Evolutionary conservation across 1,284 basidiomycete genomes (phyloP), one percentile per base, ranked within the genome.

Genomic region (Bjerkandera adusta): DNA sequence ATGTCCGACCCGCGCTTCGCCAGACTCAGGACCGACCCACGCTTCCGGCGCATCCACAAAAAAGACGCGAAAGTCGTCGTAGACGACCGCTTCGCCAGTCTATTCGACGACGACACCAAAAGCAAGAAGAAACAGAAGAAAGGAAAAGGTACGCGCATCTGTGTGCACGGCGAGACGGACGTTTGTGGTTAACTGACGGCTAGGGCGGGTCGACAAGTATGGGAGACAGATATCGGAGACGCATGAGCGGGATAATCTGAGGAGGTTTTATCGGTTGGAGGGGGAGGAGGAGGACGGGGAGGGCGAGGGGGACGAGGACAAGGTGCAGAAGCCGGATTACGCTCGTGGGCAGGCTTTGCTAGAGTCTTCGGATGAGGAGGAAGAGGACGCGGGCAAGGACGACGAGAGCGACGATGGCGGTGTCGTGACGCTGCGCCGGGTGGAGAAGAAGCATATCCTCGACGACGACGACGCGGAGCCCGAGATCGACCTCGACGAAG

Each of bases 61-160:
- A 83, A 88, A 39, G 74, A 83, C 45, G 73, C 83, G 56, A 97
- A 95, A 67, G 85, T 97, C 42, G 80, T 88, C 50, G 80, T 98
- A 32, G 96, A 99, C 65, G 87, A 96, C 12, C 85, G 96, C n/a
- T 99, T 99, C 79, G 91, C 89, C 65, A 73, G 77, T 50, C 75
- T 97, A 15, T 81, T 98, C 41, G 70, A 79, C 16, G 67, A 74
- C 47, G 63, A 62, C 54, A 70, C 58, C 45, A 71, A 72, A 55
- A 74, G 73, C 53, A 75, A 65, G 52, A 70, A 71, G 56, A 75
- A 72, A 50, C 73, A 71, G 54, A 66, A 67, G 45, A 68, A 67
- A 61, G 58, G 57, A 45, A 66, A 64, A 50, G 65, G 75, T 78
- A 50, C 53, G 67, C 24, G 16, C 26, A n/a, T 36, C 15, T 32